Evolutionary conservation across 225 moss, liverwort and hornwort species (phyloP), one percentile per base, ranked within the genome.

Genomic region (Anthoceros angustus): DNA sequence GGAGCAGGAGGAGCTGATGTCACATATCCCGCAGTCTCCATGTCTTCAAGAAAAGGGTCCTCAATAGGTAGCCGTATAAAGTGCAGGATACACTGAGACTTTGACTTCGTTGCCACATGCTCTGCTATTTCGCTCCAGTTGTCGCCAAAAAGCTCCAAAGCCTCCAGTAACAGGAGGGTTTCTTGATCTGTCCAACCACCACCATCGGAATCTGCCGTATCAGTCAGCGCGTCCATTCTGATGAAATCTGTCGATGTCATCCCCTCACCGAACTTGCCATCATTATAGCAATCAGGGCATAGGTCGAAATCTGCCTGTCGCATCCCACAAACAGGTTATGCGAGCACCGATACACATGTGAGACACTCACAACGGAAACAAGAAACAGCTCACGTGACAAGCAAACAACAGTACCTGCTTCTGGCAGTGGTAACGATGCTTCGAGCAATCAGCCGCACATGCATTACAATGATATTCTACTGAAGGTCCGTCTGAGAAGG

Each of bases 131-230:
- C 83, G 64, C 65, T 80, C 94, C 94, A 95, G 68, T 84, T 90
- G 72, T 95, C 94, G 62, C 94, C 88, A 64, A 76, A 95, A 21
- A 80, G 80, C 63, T 74, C 83, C 69, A 94, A 78, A 66, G 88
- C 90, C 74, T 95, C 90, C 65, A 95, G 79, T 65, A 95, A 76
- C 72, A 77, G 80, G 67, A 95, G 64, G 9, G 88, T 90, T 76
- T 90, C 90, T 72, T 86, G 90, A 62, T 75, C 82, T 68, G 88
- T 83, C 94, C 94, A 95, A 66, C 85, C 83, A 63, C 86, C 88
- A n/a, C n/a, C 55, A 55, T 55, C 55, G 7, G 55, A 55, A 55
- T 55, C 64, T 63, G 64, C 40, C 8, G 69, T 77, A 64, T 66
- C 68, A 6, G 63, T 10, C 2, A 83, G 83, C 18, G 76, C 71